phyloP scores from a whole-genome alignment of 2,329 filamentous ascomycete genomes.

The Aciculosporium take region DNA sequence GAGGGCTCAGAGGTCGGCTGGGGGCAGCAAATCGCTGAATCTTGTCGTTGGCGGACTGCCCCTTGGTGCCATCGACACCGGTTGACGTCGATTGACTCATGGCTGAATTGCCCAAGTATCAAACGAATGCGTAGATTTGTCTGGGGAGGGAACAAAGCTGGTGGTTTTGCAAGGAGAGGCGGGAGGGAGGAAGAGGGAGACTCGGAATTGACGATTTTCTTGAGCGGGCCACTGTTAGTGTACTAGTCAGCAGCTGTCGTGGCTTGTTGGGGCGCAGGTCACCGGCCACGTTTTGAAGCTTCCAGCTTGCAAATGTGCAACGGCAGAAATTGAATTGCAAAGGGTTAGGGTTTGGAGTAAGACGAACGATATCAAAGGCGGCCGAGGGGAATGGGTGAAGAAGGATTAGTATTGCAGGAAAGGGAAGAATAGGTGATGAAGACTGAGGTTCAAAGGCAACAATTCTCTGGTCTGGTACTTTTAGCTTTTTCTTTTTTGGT shows the following conservation, averaged over 20 bases:
- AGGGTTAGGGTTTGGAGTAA: neutral
- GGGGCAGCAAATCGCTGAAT: slow-evolving; percentile 92
- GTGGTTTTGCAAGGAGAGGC: slow-evolving; percentile 4
- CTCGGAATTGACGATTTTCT: slow-evolving; percentile 2
- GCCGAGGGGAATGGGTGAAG: neutral
- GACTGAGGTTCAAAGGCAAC: neutral
- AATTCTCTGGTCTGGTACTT: neutral
- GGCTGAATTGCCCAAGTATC: slow-evolving; percentile 9
- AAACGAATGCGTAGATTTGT: slow-evolving; percentile 1
- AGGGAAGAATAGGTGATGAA: neutral
- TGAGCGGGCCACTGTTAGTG: slow-evolving; percentile 6
- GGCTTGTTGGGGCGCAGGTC: slow-evolving; percentile 3
- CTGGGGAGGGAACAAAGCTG: neutral
- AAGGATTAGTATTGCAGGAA: neutral
- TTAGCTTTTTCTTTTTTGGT: slow-evolving; percentile 1
- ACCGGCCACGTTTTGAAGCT: slow-evolving; percentile 1
- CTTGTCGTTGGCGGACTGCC: slow-evolving; percentile 85
- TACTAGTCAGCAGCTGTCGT: slow-evolving; percentile 3
- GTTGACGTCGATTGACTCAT: slow-evolving; percentile 40
- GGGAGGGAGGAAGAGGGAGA: neutral
- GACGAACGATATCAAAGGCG: neutral
- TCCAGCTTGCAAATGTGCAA: neutral
- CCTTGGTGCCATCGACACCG: slow-evolving; percentile 36
- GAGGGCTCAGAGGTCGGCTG: slow-evolving; percentile 81
- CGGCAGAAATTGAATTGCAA: neutral